Base-by-base conservation (phyloP, 305 asterid species). In the Ajuga reptans region DNA sequence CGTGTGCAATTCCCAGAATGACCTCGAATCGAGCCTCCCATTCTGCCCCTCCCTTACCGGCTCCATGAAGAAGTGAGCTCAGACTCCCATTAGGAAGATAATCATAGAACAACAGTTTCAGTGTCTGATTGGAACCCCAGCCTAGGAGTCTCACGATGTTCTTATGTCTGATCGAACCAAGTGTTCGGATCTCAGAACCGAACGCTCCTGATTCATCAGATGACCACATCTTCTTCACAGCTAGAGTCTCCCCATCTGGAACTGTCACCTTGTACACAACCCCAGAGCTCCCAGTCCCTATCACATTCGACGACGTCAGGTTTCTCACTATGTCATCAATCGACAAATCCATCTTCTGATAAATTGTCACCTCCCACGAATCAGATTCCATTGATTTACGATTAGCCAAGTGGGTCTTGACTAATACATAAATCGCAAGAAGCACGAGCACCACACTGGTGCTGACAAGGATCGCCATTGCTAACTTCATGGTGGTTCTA, bases 151-250 rank as follows among this genome's bases (percentile, higher is more conserved):
- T 87, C 21, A 93, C 89, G 2, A 93, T 89, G 74, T 90, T 93
- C 83, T 90, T 93, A 81, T 93, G 99, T 34, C 97, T 74, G 80
- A 93, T 87, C 27, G 97, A 89, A 60, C 97, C 88, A 9, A 93
- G 83, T 0, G 99, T 90, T 57, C 62, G 84, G 43, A 91, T 93
- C 76, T 93, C 99, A 4, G 96, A 90, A 34, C 71, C 53, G 65
- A 93, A 93, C 1, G 92, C 91, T 11, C 85, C 95, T 4, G 92
- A 78, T 80, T 82, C 95, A 37, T 91, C 95, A 1, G 92, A 75
- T 9, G 99, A 89, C 97, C 99, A 93, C 97, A 93, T 90, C 77
- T 93, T 90, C 75, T 93, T 93, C 57, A 93, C 95, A 0, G 99
- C 99, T 12, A 93, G 68, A 11, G 83, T 79, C 72, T 69, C 88